Evolutionary conservation across 176 grass and related monocot genomes (phyloP).

Genomic region (Phoenix roebelenii): DNA sequence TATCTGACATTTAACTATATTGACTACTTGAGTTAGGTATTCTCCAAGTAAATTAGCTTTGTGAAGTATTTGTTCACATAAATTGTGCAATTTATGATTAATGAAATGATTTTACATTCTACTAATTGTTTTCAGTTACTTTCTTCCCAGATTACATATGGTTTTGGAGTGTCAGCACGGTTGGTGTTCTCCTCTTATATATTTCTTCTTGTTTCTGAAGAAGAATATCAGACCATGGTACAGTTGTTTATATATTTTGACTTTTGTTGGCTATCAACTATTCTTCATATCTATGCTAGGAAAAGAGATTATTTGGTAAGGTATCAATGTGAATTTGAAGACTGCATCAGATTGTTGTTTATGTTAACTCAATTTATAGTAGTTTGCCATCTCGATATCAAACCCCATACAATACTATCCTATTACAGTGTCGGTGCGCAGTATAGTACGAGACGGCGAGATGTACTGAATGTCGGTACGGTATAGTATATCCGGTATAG

Average conservation of each 20-base stretch:
- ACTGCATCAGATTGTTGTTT: too few species aligned
- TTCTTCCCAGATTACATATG: conserved; percentile 11
- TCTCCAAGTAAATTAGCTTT: too few species aligned
- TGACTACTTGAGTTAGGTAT: too few species aligned
- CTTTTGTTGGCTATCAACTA: neutral
- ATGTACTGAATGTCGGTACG: too few species aligned
- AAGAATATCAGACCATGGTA: conserved; percentile 14
- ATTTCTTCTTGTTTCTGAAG: conserved; percentile 15
- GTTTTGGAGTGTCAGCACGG: conserved; percentile 6
- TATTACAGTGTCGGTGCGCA: too few species aligned
- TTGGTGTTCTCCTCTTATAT: conserved; percentile 12
- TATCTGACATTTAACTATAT: too few species aligned
- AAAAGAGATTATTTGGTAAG: neutral
- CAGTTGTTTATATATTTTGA: neutral
- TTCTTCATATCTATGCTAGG: neutral
- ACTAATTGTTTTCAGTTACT: neutral
- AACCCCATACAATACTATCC: too few species aligned
- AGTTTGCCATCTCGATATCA: too few species aligned
- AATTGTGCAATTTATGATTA: neutral
- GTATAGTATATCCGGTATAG: too few species aligned
- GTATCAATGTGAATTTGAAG: neutral
- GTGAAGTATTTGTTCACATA: too few species aligned
- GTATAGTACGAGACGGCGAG: too few species aligned
- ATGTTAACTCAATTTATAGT: too few species aligned
- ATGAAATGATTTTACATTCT: neutral